A percentile compares a stretch with the other conserved stretches of the same genome.
These are phyloP conservation scores for Astrephomene gubernaculifera DNA, from an alignment of 139 green algal genomes.

Conservation along the genomic window DNA sequence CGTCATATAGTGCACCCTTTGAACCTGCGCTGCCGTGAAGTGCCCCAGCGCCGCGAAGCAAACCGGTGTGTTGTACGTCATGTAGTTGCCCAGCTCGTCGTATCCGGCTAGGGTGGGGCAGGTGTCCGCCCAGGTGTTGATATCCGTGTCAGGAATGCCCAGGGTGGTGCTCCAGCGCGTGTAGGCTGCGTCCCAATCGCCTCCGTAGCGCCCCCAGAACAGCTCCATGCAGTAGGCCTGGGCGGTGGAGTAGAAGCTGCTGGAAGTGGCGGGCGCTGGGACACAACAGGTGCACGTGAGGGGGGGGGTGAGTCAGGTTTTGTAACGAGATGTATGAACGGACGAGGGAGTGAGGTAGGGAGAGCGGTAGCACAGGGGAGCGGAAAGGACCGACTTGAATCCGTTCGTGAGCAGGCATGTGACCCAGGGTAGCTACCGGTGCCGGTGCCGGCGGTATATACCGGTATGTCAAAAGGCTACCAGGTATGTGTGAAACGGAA, in stretches of 20 bases:
- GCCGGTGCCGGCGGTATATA: no score
- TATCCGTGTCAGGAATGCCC: not conserved
- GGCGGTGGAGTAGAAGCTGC: not conserved
- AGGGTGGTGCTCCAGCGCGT: not conserved
- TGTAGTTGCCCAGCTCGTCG: conserved; percentile 42
- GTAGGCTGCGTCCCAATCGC: conserved; percentile 23
- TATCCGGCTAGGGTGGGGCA: not conserved
- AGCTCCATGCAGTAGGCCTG: conserved; percentile 8
- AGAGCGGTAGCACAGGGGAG: no score
- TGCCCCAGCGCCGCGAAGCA: conserved; percentile 20
- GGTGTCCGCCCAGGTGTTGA: not conserved
- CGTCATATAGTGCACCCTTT: not conserved
- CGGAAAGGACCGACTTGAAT: no score
- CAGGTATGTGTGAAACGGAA: no score
- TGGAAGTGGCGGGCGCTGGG: not conserved
- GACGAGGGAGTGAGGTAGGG: no score
- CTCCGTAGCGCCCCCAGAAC: conserved; percentile 28
- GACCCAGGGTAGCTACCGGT: no score
- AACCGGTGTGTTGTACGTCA: conserved; percentile 24
- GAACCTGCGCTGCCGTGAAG: not conserved
- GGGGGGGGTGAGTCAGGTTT: no score
- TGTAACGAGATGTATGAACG: no score
- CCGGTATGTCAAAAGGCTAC: no score
- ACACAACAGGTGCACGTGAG: no score
- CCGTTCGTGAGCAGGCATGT: no score